Percentiles rank a stretch among this genome's conserved stretches.
Evolutionary conservation across 768 basidiomycete genomes (phyloP).

Genomic region (Mycena filopes): DNA sequence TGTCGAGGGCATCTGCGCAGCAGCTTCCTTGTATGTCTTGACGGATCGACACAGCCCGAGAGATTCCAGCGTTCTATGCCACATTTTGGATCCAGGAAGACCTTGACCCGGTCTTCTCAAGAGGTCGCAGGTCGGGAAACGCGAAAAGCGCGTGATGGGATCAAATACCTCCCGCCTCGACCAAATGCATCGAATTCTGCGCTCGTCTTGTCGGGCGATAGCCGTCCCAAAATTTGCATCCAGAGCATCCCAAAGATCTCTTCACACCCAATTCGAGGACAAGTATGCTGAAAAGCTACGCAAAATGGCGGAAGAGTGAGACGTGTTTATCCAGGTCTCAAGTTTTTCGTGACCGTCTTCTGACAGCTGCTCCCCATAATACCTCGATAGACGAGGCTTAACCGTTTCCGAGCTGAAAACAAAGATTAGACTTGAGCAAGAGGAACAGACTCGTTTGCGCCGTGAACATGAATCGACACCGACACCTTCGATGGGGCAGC

Average conservation of each 20-base stretch:
- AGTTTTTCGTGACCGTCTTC: slow-evolving; percentile 35
- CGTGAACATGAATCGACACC: slow-evolving; percentile 35
- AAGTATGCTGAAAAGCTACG: slow-evolving; percentile 80
- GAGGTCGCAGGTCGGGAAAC: too few relatives aligned
- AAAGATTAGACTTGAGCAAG: slow-evolving; percentile 46
- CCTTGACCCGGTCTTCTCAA: too few relatives aligned
- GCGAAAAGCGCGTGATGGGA: background rate
- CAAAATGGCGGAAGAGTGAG: slow-evolving; percentile 71
- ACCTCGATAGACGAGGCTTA: slow-evolving; percentile 53
- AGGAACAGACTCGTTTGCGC: slow-evolving; percentile 37
- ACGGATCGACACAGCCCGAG: too few relatives aligned
- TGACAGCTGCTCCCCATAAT: slow-evolving; percentile 32
- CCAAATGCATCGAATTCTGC: slow-evolving; percentile 12
- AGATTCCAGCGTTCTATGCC: too few relatives aligned
- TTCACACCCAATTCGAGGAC: slow-evolving; percentile 28
- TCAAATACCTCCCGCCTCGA: background rate
- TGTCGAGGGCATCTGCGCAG: slow-evolving; percentile 1
- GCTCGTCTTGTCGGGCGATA: background rate
- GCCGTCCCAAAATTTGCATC: background rate
- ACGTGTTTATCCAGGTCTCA: slow-evolving; percentile 28
- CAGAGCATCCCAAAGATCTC: background rate
- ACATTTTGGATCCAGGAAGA: too few relatives aligned
- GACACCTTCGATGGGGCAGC: slow-evolving; percentile 23
- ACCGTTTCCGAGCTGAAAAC: slow-evolving; percentile 50
- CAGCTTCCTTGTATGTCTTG: too few relatives aligned